Conservation (phyloP, 1,284 basidiomycete species). For the Cryptococcus sp. region DNA sequence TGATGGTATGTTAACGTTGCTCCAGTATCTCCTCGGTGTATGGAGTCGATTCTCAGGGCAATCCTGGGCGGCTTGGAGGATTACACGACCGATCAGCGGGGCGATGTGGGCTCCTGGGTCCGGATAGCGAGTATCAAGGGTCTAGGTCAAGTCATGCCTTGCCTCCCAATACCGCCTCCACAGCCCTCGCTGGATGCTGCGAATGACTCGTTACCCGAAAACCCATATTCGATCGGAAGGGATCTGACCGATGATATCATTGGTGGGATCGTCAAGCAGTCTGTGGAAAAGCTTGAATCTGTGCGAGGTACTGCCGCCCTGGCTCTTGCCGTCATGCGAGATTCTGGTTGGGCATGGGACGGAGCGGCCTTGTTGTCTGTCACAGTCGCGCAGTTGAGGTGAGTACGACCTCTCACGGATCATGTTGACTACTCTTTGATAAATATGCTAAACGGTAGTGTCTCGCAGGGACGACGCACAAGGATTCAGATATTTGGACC, state of each 20-base stretch:
- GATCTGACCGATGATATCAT: constrained; percentile 51
- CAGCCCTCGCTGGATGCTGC: neutral
- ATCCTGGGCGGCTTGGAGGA: constrained; percentile 72
- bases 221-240: too few relatives aligned
- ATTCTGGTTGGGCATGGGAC: constrained; percentile 37
- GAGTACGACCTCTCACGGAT: neutral
- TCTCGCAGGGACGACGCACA: constrained; percentile 57
- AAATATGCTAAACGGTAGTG: constrained; percentile 2
- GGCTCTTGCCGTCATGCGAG: constrained; percentile 60
- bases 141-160: constrained; percentile 26
- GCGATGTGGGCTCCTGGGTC: constrained; percentile 97
- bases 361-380: constrained; percentile 39
- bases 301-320: constrained; percentile 78
- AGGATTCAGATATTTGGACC: constrained; percentile 64
- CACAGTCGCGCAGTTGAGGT: constrained; percentile 7
- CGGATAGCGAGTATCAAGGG: constrained; percentile 70
- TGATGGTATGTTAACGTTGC: constrained; percentile 3
- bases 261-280: constrained; percentile 78
- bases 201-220: neutral
- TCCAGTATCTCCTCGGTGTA: constrained; percentile 19
- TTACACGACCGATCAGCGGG: constrained; percentile 90
- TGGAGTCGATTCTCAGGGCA: constrained; percentile 28
- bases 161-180: constrained; percentile 13
- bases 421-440: too few relatives aligned
- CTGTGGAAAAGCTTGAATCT: constrained; percentile 86